These are phyloP conservation scores for Corinectria fuckeliana DNA, from an alignment of 2,329 filamentous ascomycete species.

Conservation along the genomic window DNA sequence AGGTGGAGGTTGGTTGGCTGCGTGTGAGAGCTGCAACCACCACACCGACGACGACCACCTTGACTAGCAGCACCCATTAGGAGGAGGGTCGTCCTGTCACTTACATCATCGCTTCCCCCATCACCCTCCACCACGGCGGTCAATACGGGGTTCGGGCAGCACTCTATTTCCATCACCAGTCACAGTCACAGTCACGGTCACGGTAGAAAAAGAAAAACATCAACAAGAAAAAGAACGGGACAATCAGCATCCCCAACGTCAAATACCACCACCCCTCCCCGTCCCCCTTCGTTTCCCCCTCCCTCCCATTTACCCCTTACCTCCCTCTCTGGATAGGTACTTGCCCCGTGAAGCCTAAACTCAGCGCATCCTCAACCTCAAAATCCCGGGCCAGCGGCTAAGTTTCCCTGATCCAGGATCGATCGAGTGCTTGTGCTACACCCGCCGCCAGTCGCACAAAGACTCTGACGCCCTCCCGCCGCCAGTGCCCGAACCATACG, in stretches of 20 bases:
- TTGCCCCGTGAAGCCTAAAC: neutral
- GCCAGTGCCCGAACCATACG: neutral
- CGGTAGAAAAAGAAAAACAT: too few relatives aligned
- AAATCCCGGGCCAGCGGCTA: neutral
- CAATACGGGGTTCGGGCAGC: neutral
- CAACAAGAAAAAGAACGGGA: neutral
- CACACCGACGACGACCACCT: neutral
- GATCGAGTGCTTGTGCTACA: neutral
- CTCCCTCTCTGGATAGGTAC: neutral
- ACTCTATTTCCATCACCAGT: constrained; percentile 5
- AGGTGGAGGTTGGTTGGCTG: constrained; percentile 1
- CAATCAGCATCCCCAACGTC: neutral
- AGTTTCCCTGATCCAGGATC: neutral
- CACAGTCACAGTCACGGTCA: neutral
- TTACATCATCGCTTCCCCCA: constrained; percentile 21
- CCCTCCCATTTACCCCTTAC: too few relatives aligned
- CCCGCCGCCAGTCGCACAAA: neutral
- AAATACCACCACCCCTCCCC: neutral
- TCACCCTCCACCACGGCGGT: neutral
- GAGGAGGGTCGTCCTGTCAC: constrained; percentile 8
- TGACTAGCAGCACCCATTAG: constrained; percentile 4
- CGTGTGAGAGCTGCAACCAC: constrained; percentile 18
- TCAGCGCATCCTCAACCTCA: neutral
- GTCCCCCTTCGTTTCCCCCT: too few relatives aligned
- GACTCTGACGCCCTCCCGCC: neutral